A percentile compares a stretch with the other conserved stretches of the same genome.
phyloP scores from a whole-genome alignment of 2,329 filamentous ascomycete species.

The Helminthosporium solani region DNA sequence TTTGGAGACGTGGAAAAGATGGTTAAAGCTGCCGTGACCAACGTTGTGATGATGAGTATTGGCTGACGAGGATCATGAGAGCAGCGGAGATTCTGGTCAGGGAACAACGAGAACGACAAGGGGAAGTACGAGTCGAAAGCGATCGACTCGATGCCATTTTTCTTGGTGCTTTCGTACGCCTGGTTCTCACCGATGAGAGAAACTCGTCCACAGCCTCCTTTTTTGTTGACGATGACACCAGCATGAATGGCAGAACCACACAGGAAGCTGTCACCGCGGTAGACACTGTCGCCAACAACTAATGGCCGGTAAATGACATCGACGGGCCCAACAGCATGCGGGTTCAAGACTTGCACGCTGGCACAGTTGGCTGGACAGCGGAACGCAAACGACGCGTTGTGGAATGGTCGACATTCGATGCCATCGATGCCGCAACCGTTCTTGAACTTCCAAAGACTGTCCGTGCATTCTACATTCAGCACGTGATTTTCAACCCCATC shows the following conservation, averaged over 20 bases:
- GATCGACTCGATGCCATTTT: slow-evolving; percentile 73
- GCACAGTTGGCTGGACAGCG: slow-evolving; percentile 71
- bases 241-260: slow-evolving; percentile 85
- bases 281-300: slow-evolving; percentile 63
- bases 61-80: slow-evolving; percentile 73
- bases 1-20: slow-evolving; percentile 74
- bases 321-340: slow-evolving; percentile 69
- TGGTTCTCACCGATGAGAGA: slow-evolving; percentile 67
- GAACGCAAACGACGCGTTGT: slow-evolving; percentile 67
- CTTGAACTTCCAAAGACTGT: slow-evolving; percentile 67
- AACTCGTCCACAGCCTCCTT: slow-evolving; percentile 80
- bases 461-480: slow-evolving; percentile 65
- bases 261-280: slow-evolving; percentile 89
- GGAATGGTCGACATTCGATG: slow-evolving; percentile 72
- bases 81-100: slow-evolving; percentile 63
- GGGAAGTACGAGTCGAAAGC: slow-evolving; percentile 87
- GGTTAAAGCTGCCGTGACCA: slow-evolving; percentile 71
- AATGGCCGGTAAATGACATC: slow-evolving; percentile 59
- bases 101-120: slow-evolving; percentile 75
- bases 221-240: slow-evolving; percentile 66
- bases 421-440: slow-evolving; percentile 75
- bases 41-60: slow-evolving; percentile 73
- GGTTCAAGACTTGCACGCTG: slow-evolving; percentile 65
- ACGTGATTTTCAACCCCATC: slow-evolving; percentile 68
- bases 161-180: slow-evolving; percentile 61